A percentile compares a stretch with the other conserved stretches of the same genome.
Conservation (phyloP, 192 early-diverging fungal species). For the Allomyces javanicus region DNA sequence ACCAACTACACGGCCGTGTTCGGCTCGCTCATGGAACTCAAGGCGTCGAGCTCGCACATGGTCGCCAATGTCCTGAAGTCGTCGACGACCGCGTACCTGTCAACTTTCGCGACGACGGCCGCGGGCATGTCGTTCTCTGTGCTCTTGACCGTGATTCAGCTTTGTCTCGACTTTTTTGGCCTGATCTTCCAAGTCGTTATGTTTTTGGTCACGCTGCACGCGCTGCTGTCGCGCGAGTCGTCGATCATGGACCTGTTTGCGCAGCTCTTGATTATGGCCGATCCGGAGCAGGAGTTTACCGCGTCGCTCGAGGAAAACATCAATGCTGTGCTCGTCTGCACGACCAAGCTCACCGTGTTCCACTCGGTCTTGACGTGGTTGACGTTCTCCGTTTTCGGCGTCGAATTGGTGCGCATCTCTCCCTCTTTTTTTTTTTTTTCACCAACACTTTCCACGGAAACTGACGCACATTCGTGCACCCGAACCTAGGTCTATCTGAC, state of each 20-base stretch:
- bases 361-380: neutral
- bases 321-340: neutral
- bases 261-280: neutral
- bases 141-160: neutral
- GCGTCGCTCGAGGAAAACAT: neutral
- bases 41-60: neutral
- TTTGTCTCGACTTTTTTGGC: neutral
- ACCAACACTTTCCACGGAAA: no score
- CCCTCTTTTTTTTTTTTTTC: no score
- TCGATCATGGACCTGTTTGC: neutral
- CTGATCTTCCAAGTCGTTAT: neutral
- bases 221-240: neutral
- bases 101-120: neutral
- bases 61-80: neutral
- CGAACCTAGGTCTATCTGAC: neutral
- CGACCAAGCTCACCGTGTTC: neutral
- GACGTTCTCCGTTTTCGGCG: neutral
- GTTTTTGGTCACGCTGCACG: neutral
- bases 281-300: neutral
- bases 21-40: neutral
- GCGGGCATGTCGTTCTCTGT: neutral
- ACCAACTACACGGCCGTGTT: neutral
- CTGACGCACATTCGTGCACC: no score
- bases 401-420: neutral
- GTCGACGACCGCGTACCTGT: neutral